These are phyloP conservation scores for Azolla pinnata DNA, from an alignment of 75 land plant species.

Conservation along the genomic window DNA sequence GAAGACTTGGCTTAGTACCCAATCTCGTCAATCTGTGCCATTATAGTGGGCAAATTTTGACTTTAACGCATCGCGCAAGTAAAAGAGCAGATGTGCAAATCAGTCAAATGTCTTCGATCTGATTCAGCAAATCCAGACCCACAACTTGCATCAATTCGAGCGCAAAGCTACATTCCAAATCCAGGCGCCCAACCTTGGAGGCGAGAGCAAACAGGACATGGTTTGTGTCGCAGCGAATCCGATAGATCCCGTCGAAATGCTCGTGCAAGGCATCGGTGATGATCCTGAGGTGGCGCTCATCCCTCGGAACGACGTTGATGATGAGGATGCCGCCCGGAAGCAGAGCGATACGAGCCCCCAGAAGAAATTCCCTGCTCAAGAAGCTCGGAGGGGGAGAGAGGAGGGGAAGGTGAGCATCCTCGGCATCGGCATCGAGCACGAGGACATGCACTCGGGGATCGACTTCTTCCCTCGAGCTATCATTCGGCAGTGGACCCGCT, in stretches of 20 bases:
- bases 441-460: constrained; percentile 45
- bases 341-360: constrained; percentile 32
- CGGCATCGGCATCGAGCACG: constrained; percentile 68
- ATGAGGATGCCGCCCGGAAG: constrained; percentile 43
- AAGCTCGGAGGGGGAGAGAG: constrained; percentile 69
- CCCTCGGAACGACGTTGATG: constrained; percentile 54
- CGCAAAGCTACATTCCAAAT: constrained; percentile 10
- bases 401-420: constrained; percentile 34
- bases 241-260: constrained; percentile 59
- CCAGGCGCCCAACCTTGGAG: neutral
- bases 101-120: constrained; percentile 7
- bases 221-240: constrained; percentile 55
- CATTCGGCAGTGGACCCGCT: neutral
- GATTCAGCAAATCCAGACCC: constrained; percentile 10
- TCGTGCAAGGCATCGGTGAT: constrained; percentile 24
- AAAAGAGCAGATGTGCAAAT: neutral
- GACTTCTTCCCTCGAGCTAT: too few relatives aligned
- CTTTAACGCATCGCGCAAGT: neutral
- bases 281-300: constrained; percentile 9
- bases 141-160: constrained; percentile 4
- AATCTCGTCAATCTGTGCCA: neutral
- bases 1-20: neutral
- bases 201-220: constrained; percentile 57
- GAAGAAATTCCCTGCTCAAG: constrained; percentile 30
- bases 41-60: neutral